Evolutionary conservation across 768 basidiomycete genomes (phyloP), one percentile per base, ranked within the genome.

Genomic region (Imleria badia): DNA sequence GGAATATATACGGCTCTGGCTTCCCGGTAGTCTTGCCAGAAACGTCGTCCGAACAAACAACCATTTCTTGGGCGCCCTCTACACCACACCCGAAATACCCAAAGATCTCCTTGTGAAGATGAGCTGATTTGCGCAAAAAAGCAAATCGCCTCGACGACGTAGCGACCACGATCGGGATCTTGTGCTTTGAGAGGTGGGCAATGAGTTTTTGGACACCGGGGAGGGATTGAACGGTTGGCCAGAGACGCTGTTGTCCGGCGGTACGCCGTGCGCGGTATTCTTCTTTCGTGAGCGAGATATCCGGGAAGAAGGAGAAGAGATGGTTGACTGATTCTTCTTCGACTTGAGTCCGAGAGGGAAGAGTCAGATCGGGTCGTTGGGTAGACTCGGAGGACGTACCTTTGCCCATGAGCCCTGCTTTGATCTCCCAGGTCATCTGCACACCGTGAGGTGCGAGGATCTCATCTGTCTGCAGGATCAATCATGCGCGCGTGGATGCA

Each of bases 321-420:
- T 90, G 78, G n/a, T 74, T 70, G 3, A 81, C 81, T 2, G 87
- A 81, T 42, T 80, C 81, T 35, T 75, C 70, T 72, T 88, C 86
- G 54, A 87, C 92, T 89, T 58, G 44, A 22, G 17, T 15, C 14
- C n/a, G n/a, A n/a, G n/a, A n/a, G n/a, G n/a, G n/a, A 15, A 7
- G 17, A 3, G n/a, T 43, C 22, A 35, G 26, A 39, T 36, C 22
- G 31, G 12, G 17, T 10, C 6, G 20, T 9, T 14, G n/a, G 13
- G 43, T 26, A 34, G 12, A 38, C 31, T n/a, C 17, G 23, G 29
- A 35, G 38, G 45, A 20, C 77, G 51, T 45, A 90, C 91, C 82
- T 76, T 87, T 89, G 51, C 91, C 91, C 91, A 93, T 94, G 53
- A 88, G 81, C 0, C 86, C 88, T n/a, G 88, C 85, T 66, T 93